Base-by-base conservation (phyloP, 1,284 basidiomycete genomes). In the Anthracocystis panici-leucophaei region DNA sequence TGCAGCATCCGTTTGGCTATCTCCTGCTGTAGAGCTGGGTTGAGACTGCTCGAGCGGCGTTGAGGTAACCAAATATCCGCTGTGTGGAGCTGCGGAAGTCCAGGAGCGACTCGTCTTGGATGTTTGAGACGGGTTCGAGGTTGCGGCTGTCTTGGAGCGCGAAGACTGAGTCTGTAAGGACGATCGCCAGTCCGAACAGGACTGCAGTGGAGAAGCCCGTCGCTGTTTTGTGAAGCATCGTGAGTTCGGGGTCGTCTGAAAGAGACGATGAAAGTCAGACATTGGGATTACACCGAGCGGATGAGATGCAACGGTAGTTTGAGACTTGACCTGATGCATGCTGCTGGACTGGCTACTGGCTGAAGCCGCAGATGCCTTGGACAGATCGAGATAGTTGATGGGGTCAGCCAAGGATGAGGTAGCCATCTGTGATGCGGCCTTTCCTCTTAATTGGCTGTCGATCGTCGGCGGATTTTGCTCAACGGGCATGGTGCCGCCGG, bases 191-290 rank as follows among this genome's bases (percentile, higher is more conserved):
- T 21, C 12, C 12, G 50, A 38, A 38, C 33, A 16, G 6, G 50
- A 38, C 12, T 33, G 11, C 12, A 16, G 9, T 18, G 20, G 18
- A 29, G 46, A 20, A 12, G 31, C 33, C 49, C 21, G 23, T 8
- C 35, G 33, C 20, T 38, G 49, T 10, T 51, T 51, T 1, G 33
- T 25, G 8, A 11, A 38, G 33, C 21, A 10, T n/a, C 49, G 33
- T 51, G 49, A 31, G 31, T 27, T 25, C 20, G 49, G 18, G 6
- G 49, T 5, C 5, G 31, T 38, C 45, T 49, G 45, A 40, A 49
- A 49, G 35, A 57, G 23, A 23, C 35, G 46, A 25, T 27, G 46
- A n/a, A 57, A 57, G 35, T 57, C 56, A 1, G 45, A 5, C 18
- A 45, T 46, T 23, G 29, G n/a, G n/a, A 21, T n/a, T 18, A 21